phyloP scores from a whole-genome alignment of 306 rosid genomes.

The Oxytropis ochrocephala region DNA sequence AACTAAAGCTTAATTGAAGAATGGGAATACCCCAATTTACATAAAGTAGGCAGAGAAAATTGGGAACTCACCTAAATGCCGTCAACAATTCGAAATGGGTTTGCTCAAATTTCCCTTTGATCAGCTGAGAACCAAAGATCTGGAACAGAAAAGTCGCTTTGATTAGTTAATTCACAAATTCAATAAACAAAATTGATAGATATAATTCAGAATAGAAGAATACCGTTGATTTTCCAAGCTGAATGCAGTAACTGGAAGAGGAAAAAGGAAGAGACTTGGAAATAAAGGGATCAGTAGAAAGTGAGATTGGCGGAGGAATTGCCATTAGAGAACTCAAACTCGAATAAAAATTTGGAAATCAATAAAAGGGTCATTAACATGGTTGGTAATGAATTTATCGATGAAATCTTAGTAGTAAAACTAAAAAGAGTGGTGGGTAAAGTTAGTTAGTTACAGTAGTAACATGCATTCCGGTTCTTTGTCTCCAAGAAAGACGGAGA shows the following conservation, averaged over 20 bases:
- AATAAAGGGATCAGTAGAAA: constrained; percentile 32
- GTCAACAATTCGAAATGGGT: constrained; percentile 37
- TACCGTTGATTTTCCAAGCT: constrained; percentile 31
- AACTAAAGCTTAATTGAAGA: neutral
- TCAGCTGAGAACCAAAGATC: constrained; percentile 46
- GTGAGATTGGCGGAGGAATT: constrained; percentile 31
- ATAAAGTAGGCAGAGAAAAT: neutral
- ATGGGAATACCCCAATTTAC: neutral
- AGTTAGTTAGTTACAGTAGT: constrained; percentile 46
- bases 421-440: constrained; percentile 10
- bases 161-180: constrained; percentile 16
- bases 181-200: neutral
- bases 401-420: neutral
- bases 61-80: constrained; percentile 37
- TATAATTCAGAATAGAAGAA: neutral
- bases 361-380: constrained; percentile 23
- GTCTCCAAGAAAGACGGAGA: constrained; percentile 97
- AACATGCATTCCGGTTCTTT: constrained; percentile 18
- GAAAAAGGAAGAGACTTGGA: constrained; percentile 12
- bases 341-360: neutral
- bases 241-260: constrained; percentile 11
- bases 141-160: neutral
- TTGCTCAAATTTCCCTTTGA: constrained; percentile 30
- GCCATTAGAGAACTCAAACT: constrained; percentile 52
- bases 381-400: neutral